Evolutionary conservation across 495 filamentous ascomycete genomes (phyloP), one percentile per base, ranked within the genome.

Genomic region (Hypoxylon lenormandii): DNA sequence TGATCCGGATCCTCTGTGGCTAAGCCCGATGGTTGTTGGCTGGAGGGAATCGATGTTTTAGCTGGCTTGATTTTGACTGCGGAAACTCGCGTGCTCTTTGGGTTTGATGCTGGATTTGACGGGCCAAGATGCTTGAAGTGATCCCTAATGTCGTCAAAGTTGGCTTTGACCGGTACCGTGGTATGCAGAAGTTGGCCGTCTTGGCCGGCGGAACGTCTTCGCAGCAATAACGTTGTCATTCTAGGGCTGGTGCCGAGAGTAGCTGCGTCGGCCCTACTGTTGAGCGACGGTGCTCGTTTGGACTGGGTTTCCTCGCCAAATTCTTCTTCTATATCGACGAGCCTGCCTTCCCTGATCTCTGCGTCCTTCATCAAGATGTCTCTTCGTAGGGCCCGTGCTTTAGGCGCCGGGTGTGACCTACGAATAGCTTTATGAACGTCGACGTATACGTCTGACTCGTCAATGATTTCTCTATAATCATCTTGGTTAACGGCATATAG

Each of bases 381-480:
- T 84, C 72, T 90, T 89, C 15, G 85, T 81, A 48, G 88, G 80
- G 60, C 89, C 80, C 43, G 82, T 81, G 70, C 85, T 83, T 33
- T 80, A 28, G 66, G 79, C 53, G 53, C 66, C 13, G 74, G 74
- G n/a, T 76, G 74, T 52, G 74, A 64, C 53, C 95, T 90, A 28
- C 95, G 86, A 66, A 98, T 97, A 5, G 94, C 96, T 78, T 97
- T 98, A 81, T 97, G 87, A 10, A 98, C 93, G 78, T 98, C 95
- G 67, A 98, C 89, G 69, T 93, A 98, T 18, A 98, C 93, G 75
- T 97, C 94, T 3, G 93, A 96, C 77, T 97, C 94, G 74, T 87
- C 85, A 50, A 87, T 86, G 47, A 92, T 92, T 77, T 92, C 90
- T 81, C 88, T 89, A 23, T 13, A 7, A 55, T 64, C 28, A 58